Base-by-base conservation (phyloP, 2,329 filamentous ascomycete genomes). In the Ascochyta fabae region DNA sequence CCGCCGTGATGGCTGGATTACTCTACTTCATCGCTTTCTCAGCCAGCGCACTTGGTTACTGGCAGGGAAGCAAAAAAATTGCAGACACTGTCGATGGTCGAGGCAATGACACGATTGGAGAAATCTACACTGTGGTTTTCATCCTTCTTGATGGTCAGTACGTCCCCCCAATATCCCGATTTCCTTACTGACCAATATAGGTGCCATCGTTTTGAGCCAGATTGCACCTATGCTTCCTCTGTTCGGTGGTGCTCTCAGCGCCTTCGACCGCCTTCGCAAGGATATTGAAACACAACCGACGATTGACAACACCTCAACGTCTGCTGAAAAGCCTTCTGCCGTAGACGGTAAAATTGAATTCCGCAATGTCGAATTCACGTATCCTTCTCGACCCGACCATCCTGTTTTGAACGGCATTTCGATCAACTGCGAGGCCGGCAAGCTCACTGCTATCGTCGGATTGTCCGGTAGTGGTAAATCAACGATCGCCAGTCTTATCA, bases 11-110 rank as follows among this genome's bases (percentile, higher is more conserved):
- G 65, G 80, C 84, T 7, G 86, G 86, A 9, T 70, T 83, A 15
- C 75, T 89, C 6, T 90, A 88, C 68, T 89, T 90, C 59, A 84
- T 90, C 60, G 85, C 86, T 4, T 89, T 88, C 60, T 82, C 85
- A 2, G 86, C 85, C 6, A 89, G 89, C 67, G 86, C 85, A 1
- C 77, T 90, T 13, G 85, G 87, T 0, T 89, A 88, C 66, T 90
- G 86, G 85, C 83, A 88, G 68, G 87, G 87, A 43, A 86, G 84
- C 59, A 79, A 77, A 33, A 81, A 81, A 47, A 81, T 87, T 38
- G 80, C 80, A 10, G 75, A 77, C 12, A 77, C 79, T 4, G 67
- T 78, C 0, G 69, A 71, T 39, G 69, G 68, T 19, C 60, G 60
- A 6, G 69, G 65, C 9, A 70, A 61, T 38, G 65, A 71, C 2